Evolutionary conservation across 2,329 filamentous ascomycete species (phyloP), one percentile per base, ranked within the genome.

Genomic region (Botrytis cinerea): DNA sequence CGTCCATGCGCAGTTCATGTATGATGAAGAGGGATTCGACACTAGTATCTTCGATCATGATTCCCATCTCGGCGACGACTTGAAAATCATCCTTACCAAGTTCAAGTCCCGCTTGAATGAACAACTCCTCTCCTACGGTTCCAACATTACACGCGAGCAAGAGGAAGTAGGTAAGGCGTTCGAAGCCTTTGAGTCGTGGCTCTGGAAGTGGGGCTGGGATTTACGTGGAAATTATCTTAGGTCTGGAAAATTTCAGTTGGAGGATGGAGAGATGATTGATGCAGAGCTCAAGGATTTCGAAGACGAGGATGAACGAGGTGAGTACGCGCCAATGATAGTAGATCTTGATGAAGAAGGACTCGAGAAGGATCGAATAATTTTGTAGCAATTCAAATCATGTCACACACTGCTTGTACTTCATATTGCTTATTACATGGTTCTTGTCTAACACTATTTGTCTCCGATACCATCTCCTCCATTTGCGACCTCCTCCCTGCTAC

Each of bases 21-120:
- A 88, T 75, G 85, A 87, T 73, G 83, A 86, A 22, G 81, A 82
- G 9, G 84, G 85, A 77, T 80, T 90, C 12, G 85, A 86, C 9
- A 83, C 81, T 0, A 84, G 83, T n/a, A 81, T 82, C 51, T 76
- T 81, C 20, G 80, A 81, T 61, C 80, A 82, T 16, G 80, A 80
- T 14, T 77, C 81, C 2, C 76, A 75, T 51, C 73, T 80, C 20
- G 66, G 70, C 12, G 71, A 80, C 35, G 80, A 81, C 18, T 79
- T 91, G 62, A 84, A 84, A 54, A 81, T 84, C 18, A 82, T 86
- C 8, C 82, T 91, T 62, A 86, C 84, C 0, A 82, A 85, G 16
- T 91, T 89, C 82, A 88, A 87, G 76, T 83, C 84, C 2, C 84
- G 85, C 14, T 81, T 91, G 16, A 83, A 86, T 54, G 86, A 88